Evolutionary conservation across 1,284 basidiomycete genomes (phyloP), one percentile per base, ranked within the genome.

Genomic region (Papiliotrema terrestris): DNA sequence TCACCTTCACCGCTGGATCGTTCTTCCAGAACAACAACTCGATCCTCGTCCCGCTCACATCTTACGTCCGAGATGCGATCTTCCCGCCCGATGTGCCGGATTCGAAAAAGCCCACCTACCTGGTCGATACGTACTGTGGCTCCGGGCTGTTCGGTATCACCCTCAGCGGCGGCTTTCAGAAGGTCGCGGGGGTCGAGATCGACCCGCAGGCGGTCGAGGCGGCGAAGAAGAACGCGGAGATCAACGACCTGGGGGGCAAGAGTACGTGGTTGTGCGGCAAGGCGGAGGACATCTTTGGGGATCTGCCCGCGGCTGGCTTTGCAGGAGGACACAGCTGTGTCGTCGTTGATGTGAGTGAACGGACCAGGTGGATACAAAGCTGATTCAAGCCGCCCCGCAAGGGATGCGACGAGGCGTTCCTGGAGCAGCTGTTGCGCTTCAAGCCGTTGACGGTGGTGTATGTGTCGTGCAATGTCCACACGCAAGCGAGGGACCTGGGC

Each of bases 21-120:
- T 98, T 98, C 80, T 98, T 98, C 82, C 95, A 98, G 74, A 98
- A 98, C 81, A 98, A 98, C 81, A 95, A 95, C 72, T 86, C 88
- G 19, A 90, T 97, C 51, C 84, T 98, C 17, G 80, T 86, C 8
- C 85, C 89, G 0, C 82, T 98, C 48, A 88, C 91, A 8, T 75
- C 83, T 56, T 92, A 94, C 76, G 89, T 96, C 54, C 83, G 83
- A 52, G 81, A 86, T 41, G 84, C 87, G 45, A 85, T 92, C 66
- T 85, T 88, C 68, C 80, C 78, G 9, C 52, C 75, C 14, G 58
- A 70, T 8, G 45, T 47, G 3, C 36, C 52, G 3, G 36, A 53
- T 19, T 35, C 17, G 15, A 25, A 29, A 8, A 59, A 56, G 32
- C 85, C 87, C 1, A 90, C 88, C 0, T 90, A 92, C 72, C 84